Base-by-base conservation (phyloP, 2,329 filamentous ascomycete genomes). In the Colletotrichum chrysophilum region DNA sequence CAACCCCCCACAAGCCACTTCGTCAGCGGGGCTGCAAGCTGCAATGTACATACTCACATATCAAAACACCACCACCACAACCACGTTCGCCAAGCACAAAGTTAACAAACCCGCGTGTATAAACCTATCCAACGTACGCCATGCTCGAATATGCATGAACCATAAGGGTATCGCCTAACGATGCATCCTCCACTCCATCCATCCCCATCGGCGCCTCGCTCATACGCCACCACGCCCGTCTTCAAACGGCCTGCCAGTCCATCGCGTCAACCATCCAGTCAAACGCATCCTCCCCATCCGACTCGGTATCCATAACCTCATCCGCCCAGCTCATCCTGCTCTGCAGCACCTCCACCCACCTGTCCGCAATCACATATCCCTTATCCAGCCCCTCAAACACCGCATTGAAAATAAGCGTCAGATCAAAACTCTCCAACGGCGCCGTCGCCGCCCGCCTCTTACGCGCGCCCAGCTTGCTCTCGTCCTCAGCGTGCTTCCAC, bases 401-500 rank as follows among this genome's bases (percentile, higher is more conserved):
- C 8, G 85, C 84, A 7, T 84, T 82, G 3, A 95, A 84, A 76
- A 95, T 93, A 70, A 85, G 85, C 28, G 90, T 88, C 13, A 95
- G 84, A 70, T 93, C 89, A 78, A 94, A 92, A 77, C 91, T 89
- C 74, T 89, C 88, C 4, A 95, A 84, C 26, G 80, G 82, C 71
- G 81, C 82, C 68, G 81, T 83, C 82, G 9, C 79, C 78, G 26
- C 72, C 73, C 26, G 60, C 67, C 52, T 24, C 26, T 81, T 79
- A 18, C 24, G 21, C 18, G 32, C 55, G 30, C 34, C 26, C 55
- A 28, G 21, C 55, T 28, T 58, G 2, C 72, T 7, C 16, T 83
- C 82, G 58, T 90, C 87, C 48, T 92, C 91, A 0, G 90, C 92
- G 70, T 92, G 90, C 84, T 95, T 95, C 93, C 93, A 95, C 12